Evolutionary conservation across 2,329 filamentous ascomycete species (phyloP).

Genomic region (Pezizomycotina sp.): DNA sequence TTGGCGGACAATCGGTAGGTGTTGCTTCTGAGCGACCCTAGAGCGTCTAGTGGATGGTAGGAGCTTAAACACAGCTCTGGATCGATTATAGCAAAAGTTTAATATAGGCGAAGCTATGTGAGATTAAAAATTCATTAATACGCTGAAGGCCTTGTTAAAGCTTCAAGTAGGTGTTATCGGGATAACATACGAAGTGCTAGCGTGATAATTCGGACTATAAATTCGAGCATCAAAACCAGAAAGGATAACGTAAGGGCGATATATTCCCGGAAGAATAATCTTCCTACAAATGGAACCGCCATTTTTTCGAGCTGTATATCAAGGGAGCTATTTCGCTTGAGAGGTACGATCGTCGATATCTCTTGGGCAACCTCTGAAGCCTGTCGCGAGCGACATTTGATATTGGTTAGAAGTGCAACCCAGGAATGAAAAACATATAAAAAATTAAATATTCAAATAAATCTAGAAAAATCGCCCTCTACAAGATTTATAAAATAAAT

Average conservation of each 20-base stretch:
- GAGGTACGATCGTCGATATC: constrained; percentile 1
- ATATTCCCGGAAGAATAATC: constrained; percentile 58
- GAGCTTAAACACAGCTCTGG: constrained; percentile 65
- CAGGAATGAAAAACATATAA: constrained; percentile 1
- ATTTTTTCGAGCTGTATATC: constrained; percentile 28
- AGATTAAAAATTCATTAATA: constrained; percentile 5
- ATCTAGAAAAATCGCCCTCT: too few species aligned
- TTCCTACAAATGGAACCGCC: constrained; percentile 47
- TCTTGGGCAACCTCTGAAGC: constrained; percentile 1
- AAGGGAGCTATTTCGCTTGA: not conserved
- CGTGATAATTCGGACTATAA: constrained; percentile 67
- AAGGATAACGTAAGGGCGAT: constrained; percentile 72
- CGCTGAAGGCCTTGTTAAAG: not conserved
- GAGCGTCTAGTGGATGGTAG: constrained; percentile 49
- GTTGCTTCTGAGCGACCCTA: constrained; percentile 51
- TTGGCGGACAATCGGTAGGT: constrained; percentile 49
- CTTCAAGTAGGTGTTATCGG: constrained; percentile 1
- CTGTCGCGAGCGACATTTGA: not conserved
- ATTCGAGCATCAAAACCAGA: constrained; percentile 64
- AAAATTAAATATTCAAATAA: constrained; percentile 1
- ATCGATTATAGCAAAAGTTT: constrained; percentile 63
- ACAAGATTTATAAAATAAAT: constrained; percentile 1
- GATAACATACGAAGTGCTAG: constrained; percentile 58
- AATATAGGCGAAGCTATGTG: constrained; percentile 58
- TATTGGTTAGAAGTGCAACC: constrained; percentile 1